phyloP scores from a whole-genome alignment of 169 alveolate species.

The Babesia ovata region DNA sequence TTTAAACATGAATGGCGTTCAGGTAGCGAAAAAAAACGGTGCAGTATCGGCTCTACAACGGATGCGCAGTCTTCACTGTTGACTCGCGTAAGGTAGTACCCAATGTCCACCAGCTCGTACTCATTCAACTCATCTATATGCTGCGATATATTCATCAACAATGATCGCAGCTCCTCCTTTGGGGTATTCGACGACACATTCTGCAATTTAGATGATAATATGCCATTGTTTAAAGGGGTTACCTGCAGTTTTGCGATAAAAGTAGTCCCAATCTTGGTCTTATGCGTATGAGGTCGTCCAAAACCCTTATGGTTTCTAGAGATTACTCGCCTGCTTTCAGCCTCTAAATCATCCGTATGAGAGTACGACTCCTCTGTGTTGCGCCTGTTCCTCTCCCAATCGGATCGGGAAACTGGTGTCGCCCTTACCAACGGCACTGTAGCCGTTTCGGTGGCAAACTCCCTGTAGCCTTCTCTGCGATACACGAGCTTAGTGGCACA shows the following conservation, averaged over 20 bases:
- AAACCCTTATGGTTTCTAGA: slow-evolving; percentile 42
- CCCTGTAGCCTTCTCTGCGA: background rate
- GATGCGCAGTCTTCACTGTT: slow-evolving; percentile 41
- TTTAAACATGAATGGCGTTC: slow-evolving; percentile 65
- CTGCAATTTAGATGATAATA: background rate
- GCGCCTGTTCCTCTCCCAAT: slow-evolving; percentile 30
- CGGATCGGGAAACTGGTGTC: slow-evolving; percentile 24
- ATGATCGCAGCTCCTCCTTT: slow-evolving; percentile 4
- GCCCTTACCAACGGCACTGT: slow-evolving; percentile 27
- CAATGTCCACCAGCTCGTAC: slow-evolving; percentile 63
- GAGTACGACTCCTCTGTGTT: slow-evolving; percentile 7
- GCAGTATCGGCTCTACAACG: slow-evolving; percentile 62
- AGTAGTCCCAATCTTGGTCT: slow-evolving; percentile 38
- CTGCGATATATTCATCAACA: slow-evolving; percentile 45
- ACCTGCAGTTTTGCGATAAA: slow-evolving; percentile 51
- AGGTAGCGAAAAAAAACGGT: slow-evolving; percentile 65
- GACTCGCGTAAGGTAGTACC: slow-evolving; percentile 57
- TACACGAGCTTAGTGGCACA: background rate
- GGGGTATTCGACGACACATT: slow-evolving; percentile 35
- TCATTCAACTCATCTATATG: slow-evolving; percentile 58
- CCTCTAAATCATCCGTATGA: background rate
- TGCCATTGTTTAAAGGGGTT: no score
- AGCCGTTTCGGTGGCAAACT: background rate
- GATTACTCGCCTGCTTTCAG: background rate
- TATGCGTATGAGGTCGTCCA: slow-evolving; percentile 41